A percentile compares a stretch with the other conserved stretches of the same genome.
These are phyloP conservation scores for Populus hybrid DNA, from an alignment of 441 rosid genomes.

Conservation along the genomic window DNA sequence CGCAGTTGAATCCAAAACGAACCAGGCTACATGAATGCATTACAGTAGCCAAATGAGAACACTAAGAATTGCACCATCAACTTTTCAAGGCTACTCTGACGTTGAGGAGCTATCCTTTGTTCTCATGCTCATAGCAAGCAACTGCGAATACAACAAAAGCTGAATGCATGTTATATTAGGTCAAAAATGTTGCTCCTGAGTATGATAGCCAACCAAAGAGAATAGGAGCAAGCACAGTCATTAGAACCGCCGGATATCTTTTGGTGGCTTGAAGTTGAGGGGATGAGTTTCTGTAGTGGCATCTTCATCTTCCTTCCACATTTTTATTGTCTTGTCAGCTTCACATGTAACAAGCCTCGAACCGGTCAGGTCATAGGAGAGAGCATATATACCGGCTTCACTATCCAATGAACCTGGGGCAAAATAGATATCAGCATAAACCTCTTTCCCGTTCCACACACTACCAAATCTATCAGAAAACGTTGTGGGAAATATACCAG, in stretches of 20 bases:
- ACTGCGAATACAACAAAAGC: no score
- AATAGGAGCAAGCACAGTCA: not conserved
- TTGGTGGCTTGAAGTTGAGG: conserved; percentile 91
- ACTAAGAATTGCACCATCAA: no score
- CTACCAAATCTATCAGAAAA: not conserved
- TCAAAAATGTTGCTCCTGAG: no score
- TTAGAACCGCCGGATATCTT: conserved; percentile 86
- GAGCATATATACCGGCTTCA: conserved; percentile 95
- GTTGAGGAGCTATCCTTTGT: no score
- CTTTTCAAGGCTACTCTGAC: no score
- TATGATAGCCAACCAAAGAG: no score
- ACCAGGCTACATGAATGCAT: no score
- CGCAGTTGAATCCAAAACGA: no score
- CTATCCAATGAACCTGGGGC: no score
- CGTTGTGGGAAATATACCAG: conserved; percentile 45
- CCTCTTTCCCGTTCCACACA: not conserved
- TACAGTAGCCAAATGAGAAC: no score
- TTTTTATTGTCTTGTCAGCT: conserved; percentile 96
- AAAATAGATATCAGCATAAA: conserved; percentile 1
- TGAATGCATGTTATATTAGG: no score
- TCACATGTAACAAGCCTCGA: conserved; percentile 79
- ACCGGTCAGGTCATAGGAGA: conserved; percentile 74
- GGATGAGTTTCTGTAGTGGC: conserved; percentile 96
- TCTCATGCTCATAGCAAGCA: no score
- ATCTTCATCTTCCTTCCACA: conserved; percentile 94